Conservation (phyloP, 306 rosid species). For the Morella rubra region DNA sequence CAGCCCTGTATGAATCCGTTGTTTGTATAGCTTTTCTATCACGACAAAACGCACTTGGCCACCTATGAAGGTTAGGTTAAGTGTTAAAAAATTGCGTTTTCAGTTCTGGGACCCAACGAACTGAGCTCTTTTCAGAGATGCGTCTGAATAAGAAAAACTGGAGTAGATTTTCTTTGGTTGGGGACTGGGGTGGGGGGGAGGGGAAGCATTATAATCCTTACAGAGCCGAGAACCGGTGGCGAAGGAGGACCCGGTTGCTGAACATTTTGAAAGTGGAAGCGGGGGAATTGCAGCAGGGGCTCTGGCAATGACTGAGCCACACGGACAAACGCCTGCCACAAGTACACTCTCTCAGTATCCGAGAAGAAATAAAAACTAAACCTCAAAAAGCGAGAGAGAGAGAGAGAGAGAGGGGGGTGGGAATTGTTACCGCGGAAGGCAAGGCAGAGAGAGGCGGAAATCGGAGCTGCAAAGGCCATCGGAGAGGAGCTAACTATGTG, state of each 20-base stretch:
- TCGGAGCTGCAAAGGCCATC: slow-evolving; percentile 55
- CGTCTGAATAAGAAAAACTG: not conserved
- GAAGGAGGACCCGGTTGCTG: slow-evolving; percentile 44
- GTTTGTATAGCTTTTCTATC: no score
- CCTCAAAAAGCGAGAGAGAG: no score
- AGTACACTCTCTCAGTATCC: not conserved
- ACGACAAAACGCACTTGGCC: no score
- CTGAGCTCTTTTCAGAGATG: not conserved
- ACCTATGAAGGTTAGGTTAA: no score
- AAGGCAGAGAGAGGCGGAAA: slow-evolving; percentile 59
- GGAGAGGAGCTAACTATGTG: not conserved
- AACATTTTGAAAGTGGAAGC: slow-evolving; percentile 31
- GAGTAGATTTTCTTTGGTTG: no score
- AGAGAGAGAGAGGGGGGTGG: slow-evolving; percentile 18
- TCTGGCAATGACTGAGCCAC: slow-evolving; percentile 44
- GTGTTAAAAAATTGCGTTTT: no score
- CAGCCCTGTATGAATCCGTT: no score
- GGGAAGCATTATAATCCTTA: slow-evolving; percentile 23
- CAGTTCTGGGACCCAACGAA: not conserved
- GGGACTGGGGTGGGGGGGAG: no score
- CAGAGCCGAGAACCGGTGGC: slow-evolving; percentile 70
- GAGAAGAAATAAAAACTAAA: not conserved
- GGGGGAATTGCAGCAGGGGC: slow-evolving; percentile 31
- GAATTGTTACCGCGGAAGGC: slow-evolving; percentile 41
- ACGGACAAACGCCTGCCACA: slow-evolving; percentile 50